A percentile compares a stretch with the other conserved stretches of the same genome.
Conservation (phyloP, 179 eudicot species). For the Corrigiola litoralis region DNA sequence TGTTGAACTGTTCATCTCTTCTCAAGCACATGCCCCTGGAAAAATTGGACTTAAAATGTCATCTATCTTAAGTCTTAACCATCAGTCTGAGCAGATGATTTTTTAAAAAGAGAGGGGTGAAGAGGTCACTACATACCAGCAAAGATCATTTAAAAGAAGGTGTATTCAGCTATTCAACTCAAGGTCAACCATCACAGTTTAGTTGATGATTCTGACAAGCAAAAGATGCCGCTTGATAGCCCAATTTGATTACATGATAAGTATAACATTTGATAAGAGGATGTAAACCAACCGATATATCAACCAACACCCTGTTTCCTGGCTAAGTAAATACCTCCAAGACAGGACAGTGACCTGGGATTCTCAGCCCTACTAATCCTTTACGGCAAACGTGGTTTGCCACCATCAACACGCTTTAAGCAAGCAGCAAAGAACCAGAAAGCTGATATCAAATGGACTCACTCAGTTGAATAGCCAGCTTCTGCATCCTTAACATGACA, state of each 20-base stretch:
- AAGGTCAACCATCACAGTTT: no score
- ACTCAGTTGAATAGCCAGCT: conserved; percentile 11
- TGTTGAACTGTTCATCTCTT: conserved; percentile 5
- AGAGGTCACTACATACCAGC: no score
- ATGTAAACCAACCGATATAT: background rate
- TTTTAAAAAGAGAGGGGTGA: background rate
- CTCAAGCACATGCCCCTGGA: conserved; percentile 3
- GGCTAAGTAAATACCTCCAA: conserved; percentile 5
- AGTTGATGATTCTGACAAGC: no score
- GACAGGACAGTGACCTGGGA: no score
- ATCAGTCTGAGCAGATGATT: no score
- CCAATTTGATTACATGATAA: background rate
- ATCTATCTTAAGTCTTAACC: background rate
- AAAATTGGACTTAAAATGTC: background rate
- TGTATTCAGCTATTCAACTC: no score
- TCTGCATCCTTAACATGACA: conserved; percentile 1
- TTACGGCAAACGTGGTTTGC: no score
- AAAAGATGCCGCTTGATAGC: background rate
- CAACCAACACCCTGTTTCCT: no score
- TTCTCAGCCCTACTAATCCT: background rate
- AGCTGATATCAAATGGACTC: conserved; percentile 5
- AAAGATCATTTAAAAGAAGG: no score
- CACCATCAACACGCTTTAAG: background rate
- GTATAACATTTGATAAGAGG: background rate
- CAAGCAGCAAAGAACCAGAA: background rate